Conservation (phyloP, 495 filamentous ascomycete species). For the Collariella sp. region DNA sequence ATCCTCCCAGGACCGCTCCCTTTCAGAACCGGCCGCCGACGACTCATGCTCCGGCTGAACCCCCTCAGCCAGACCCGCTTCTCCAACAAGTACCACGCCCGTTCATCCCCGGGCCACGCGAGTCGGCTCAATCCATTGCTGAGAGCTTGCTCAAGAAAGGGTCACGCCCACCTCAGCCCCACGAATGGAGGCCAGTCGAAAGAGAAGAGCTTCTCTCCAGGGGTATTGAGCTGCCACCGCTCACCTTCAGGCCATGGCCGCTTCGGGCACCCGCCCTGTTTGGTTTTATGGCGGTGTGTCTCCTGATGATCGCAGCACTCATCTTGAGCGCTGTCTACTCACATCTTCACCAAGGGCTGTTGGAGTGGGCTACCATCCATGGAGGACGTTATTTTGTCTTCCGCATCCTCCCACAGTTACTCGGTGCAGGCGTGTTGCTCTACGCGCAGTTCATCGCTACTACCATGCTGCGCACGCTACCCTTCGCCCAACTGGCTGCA, state of each 20-base stretch:
- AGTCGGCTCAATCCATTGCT: slow-evolving; percentile 26
- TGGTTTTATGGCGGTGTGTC: slow-evolving; percentile 48
- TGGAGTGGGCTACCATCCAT: slow-evolving; percentile 54
- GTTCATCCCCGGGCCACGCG: slow-evolving; percentile 8
- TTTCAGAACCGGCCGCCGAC: background rate
- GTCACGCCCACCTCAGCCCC: slow-evolving; percentile 16
- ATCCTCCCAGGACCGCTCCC: background rate
- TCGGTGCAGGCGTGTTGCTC: slow-evolving; percentile 63
- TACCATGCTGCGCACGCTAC: slow-evolving; percentile 67
- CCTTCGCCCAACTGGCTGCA: slow-evolving; percentile 67
- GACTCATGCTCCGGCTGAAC: background rate
- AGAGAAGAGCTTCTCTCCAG: slow-evolving; percentile 13
- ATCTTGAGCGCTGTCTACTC: slow-evolving; percentile 70
- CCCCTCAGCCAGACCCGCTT: background rate
- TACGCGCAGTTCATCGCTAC: slow-evolving; percentile 66
- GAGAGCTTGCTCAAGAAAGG: slow-evolving; percentile 21
- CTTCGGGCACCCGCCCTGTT: slow-evolving; percentile 55
- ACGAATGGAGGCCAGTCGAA: slow-evolving; percentile 25
- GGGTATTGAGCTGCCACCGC: slow-evolving; percentile 31
- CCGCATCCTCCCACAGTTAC: slow-evolving; percentile 68
- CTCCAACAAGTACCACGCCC: slow-evolving; percentile 4
- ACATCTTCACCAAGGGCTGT: slow-evolving; percentile 51
- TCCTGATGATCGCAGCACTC: slow-evolving; percentile 64
- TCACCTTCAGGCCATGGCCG: slow-evolving; percentile 58
- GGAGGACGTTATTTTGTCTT: slow-evolving; percentile 76